phyloP scores from a whole-genome alignment of 108 stramenopile species.

The Cyclotella baltica region DNA sequence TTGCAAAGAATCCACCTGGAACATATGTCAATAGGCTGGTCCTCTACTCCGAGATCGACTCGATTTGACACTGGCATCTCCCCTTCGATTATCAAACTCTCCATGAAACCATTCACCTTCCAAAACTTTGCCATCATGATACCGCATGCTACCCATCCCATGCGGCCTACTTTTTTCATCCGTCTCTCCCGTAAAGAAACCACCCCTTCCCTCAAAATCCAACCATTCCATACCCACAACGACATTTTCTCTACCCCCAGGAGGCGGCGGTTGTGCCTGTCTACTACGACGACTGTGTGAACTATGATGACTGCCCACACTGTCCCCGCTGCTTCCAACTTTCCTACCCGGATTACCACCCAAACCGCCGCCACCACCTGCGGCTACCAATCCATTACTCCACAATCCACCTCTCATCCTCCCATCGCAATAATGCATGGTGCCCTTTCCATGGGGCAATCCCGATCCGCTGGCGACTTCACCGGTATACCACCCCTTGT shows the following conservation, averaged over 20 bases:
- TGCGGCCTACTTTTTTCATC: conserved; percentile 31
- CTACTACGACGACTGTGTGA: neutral
- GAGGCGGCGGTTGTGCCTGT: conserved; percentile 1
- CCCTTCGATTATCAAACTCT: conserved; percentile 28
- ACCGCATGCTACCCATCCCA: conserved; percentile 41
- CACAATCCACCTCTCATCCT: conserved; percentile 34
- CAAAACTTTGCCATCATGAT: conserved; percentile 17
- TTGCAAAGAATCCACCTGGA: too few species aligned
- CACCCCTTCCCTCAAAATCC: conserved; percentile 20
- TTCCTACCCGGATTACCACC: neutral
- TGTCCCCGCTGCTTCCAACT: neutral
- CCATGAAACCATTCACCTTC: conserved; percentile 45
- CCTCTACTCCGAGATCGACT: conserved; percentile 12
- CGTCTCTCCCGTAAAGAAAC: conserved; percentile 36
- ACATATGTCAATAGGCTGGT: neutral
- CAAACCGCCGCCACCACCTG: conserved; percentile 16
- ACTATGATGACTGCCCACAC: conserved; percentile 20
- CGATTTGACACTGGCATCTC: conserved; percentile 6
- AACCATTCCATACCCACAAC: conserved; percentile 35
- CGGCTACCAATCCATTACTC: conserved; percentile 41
- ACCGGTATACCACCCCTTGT: conserved; percentile 78
- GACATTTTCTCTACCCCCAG: neutral
- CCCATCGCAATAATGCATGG: conserved; percentile 54
- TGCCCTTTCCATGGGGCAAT: conserved; percentile 78
- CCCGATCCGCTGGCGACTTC: conserved; percentile 74